Base-by-base conservation (phyloP, 306 rosid species). In the Casuarina equisetifolia region DNA sequence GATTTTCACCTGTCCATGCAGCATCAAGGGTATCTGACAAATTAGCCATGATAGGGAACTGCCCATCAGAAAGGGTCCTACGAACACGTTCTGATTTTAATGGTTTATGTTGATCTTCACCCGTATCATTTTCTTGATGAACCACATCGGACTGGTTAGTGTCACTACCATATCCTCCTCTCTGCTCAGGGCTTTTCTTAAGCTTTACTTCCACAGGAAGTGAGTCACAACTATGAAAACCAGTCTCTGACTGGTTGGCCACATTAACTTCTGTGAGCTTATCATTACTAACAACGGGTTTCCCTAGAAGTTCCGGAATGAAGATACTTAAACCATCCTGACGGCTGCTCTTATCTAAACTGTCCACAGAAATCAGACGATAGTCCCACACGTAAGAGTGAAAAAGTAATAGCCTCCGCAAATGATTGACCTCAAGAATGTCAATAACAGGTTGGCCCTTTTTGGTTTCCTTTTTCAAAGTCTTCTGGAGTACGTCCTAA, bases 1-100 rank as follows among this genome's bases (percentile, higher is more conserved):
- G 85, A 79, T 77, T 70, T 85, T 83, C 89, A 61, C 96, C 99
- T 0, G 89, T 92, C 99, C 99, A 96, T 48, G 86, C 92, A 63
- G 92, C 92, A 79, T 92, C 98, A 82, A 92, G 94, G 74, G 98
- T 90, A 74, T 91, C 94, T 38, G 98, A 91, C 84, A 96, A 83
- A 87, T 84, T 81, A 50, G 89, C 74, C 48, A 86, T 74, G 86
- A 75, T 38, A 69, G 89, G 85, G 79, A 78, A 80, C 17, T 92
- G 86, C 53, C 99, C 96, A 68, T 88, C 99, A 45, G 98, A 92
- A 76, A 87, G 86, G 55, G 89, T 66, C 84, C 90, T 88, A 44
- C 74, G 82, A 70, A 83, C 82, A 81, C 80, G 78, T 63, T 81
- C 85, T 61, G 83, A 50, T 76, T 83, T 89, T 44, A 63, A 78